Conservation (phyloP, 148 eudicot genomes). For the Euryodendron excelsum region DNA sequence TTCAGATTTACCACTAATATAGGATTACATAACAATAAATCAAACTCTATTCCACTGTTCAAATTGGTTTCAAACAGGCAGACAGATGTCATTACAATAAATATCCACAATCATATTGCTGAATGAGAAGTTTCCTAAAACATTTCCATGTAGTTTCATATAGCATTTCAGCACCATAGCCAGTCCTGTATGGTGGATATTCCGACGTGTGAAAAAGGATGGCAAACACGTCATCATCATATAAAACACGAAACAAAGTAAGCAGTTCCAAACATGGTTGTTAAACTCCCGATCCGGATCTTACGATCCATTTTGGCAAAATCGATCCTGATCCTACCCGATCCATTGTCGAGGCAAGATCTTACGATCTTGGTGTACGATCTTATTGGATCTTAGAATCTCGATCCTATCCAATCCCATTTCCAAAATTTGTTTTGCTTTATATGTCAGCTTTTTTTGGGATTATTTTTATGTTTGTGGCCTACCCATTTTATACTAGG, state of each 20-base stretch:
- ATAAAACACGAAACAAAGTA: not conserved
- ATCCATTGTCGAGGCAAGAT: no score
- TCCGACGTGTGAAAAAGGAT: not conserved
- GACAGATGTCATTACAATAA: not conserved
- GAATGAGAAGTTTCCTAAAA: not conserved
- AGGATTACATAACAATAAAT: not conserved
- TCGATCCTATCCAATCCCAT: no score
- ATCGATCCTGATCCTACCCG: no score
- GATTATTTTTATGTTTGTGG: no score
- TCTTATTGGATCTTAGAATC: no score
- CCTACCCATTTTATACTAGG: no score
- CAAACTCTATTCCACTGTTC: not conserved
- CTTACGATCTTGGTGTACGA: no score
- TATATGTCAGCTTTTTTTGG: no score
- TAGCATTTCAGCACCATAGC: not conserved
- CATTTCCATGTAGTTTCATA: not conserved
- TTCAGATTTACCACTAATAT: not conserved
- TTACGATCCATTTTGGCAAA: no score
- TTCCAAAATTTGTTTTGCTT: no score
- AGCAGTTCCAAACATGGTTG: no score
- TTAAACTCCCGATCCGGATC: no score
- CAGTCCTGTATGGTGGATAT: not conserved
- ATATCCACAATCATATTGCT: not conserved
- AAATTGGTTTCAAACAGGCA: not conserved
- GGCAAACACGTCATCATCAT: not conserved